Conservation (phyloP, 108 stramenopile genomes). For the Cyclotella cryptica region DNA sequence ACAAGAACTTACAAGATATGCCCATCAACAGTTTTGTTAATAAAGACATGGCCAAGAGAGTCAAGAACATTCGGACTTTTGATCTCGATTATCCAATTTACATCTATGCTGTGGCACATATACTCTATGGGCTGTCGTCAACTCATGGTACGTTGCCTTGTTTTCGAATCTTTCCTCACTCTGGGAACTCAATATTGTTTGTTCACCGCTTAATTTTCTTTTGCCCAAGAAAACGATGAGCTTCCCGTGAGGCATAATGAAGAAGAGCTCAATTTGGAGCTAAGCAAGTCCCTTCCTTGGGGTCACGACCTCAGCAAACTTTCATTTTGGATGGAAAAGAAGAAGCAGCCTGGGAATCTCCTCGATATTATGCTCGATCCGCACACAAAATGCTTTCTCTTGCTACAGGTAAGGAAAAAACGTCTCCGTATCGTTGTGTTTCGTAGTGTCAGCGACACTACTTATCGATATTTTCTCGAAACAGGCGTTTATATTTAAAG, state of each 20-base stretch:
- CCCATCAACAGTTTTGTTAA: constrained; percentile 14
- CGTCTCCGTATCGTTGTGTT: not conserved
- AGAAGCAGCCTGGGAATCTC: constrained; percentile 31
- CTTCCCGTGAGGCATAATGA: constrained; percentile 99
- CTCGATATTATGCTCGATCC: constrained; percentile 83
- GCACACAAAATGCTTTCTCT: constrained; percentile 94
- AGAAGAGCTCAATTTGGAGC: constrained; percentile 92
- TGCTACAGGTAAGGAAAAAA: constrained; percentile 72
- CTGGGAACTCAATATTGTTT: not conserved
- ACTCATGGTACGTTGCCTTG: constrained; percentile 57
- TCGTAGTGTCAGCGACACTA: not conserved
- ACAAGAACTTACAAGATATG: constrained; percentile 20
- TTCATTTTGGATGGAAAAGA: constrained; percentile 44
- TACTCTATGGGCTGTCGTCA: constrained; percentile 72
- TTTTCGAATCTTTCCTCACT: not conserved
- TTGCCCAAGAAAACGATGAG: constrained; percentile 88
- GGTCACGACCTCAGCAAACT: constrained; percentile 66
- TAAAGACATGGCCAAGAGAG: constrained; percentile 17
- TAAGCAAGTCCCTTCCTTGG: constrained; percentile 88
- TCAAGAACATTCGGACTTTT: constrained; percentile 16
- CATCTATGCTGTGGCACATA: constrained; percentile 61
- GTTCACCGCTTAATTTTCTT: not conserved
- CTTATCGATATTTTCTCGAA: not conserved
- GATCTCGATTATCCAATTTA: constrained; percentile 16
- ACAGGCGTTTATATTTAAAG: constrained; percentile 76